Base-by-base conservation (phyloP, 1,284 basidiomycete genomes). In the Cryptococcus sp. region DNA sequence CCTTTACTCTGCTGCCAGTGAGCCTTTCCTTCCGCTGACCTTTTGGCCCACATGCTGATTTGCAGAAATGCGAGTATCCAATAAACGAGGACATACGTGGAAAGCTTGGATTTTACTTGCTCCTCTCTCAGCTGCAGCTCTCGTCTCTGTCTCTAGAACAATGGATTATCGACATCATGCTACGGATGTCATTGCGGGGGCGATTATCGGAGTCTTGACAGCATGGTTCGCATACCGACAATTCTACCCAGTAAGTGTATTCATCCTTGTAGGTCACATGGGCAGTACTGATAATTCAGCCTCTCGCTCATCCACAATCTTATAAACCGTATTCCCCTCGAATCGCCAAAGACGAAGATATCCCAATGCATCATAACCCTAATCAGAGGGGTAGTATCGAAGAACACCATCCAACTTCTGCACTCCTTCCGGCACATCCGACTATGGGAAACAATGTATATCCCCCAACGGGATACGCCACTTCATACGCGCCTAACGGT, bases 41-140 rank as follows among this genome's bases (percentile, higher is more conserved):
- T 23, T 23, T 23, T 23, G 23, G 23, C 23, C 1, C 23, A 23
- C 23, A 23, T 34, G 84, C 87, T 34, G 89, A 89, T 5, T 7
- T 3, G 3, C 56, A 74, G 97, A 98, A 76, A 77, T 96, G 64
- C 89, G 93, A 66, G 78, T 96, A 13, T 92, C 90, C 61, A 91
- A 97, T 71, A 78, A 80, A 44, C 81, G 84, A 49, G 92, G 91
- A 0, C 84, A 91, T 73, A 82, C 88, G 33, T 85, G 83, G 53
- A 96, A 95, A 73, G 85, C 89, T 14, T 98, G 94, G 93, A 70
- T 96, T 15, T 80, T 87, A 2, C 71, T 93, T 2, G 76, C 83
- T 0, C 95, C 94, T 0, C 81, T 96, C 42, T 78, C 85, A 32
- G 90, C 82, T 15, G 91, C 92, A 1, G 79, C 86, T 0, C 79